Evolutionary conservation across 192 early-diverging fungal species (phyloP), one percentile per base, ranked within the genome.

Genomic region (Backusella australiensis): DNA sequence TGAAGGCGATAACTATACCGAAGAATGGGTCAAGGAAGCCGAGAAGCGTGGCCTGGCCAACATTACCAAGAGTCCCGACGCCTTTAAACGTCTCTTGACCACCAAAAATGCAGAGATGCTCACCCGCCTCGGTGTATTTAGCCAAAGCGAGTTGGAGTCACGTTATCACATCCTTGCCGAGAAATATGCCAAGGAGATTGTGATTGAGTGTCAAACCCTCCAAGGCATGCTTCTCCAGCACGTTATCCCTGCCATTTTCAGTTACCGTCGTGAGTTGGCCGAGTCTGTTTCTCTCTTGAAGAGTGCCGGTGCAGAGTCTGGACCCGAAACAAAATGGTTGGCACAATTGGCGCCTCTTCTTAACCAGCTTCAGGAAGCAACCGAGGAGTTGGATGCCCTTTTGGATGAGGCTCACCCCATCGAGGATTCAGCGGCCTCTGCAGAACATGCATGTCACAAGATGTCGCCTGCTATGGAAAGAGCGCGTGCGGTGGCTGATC

Each of bases 1-100:
- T 81, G 98, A 99, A 85, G 96, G 94, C 78, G 96, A 99, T 90
- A 94, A 94, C 86, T 99, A 99, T 90, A 95, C 96, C 56, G 93
- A 94, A 52, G 94, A 91, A 68, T 99, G 98, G 98, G 89, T 91
- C 35, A 78, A 86, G 26, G 98, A 98, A 89, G 98, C 98, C 39
- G 94, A 90, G 80, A 91, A 89, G 81, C 96, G 98, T 81, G 97
- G 98, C 3, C 87, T 99, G 77, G 96, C 96, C 85, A 99, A 98
- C 90, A 98, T 99, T 88, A 89, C 86, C 82, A 89, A 91, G 38
- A 92, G 92, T 80, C 94, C 95, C 63, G 95, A 91, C 78, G 98
- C 98, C 59, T 98, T 96, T 89, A 82, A 87, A 69, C 90, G 94
- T 80, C 87, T 99, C 68, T 78, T 95, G 67, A 87, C 89, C 35